Evolutionary conservation across 2,329 filamentous ascomycete genomes (phyloP).

Genomic region (Paraphaeosphaeria minitans): DNA sequence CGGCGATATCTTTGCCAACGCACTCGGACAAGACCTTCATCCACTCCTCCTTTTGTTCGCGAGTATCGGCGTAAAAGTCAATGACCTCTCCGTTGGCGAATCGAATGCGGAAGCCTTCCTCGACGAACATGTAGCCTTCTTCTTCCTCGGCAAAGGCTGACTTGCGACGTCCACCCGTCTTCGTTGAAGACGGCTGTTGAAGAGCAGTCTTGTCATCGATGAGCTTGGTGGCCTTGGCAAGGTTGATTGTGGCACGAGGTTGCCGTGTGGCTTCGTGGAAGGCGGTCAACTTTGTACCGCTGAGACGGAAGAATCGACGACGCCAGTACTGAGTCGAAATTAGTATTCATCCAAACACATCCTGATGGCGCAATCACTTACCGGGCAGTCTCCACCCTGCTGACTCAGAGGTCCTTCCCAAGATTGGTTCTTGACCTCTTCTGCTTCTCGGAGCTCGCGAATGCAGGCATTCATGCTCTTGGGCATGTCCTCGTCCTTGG

Average conservation of each 20-base stretch:
- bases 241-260: constrained; percentile 94
- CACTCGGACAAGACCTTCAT: constrained; percentile 83
- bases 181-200: constrained; percentile 77
- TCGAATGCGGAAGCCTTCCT: constrained; percentile 97
- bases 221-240: constrained; percentile 87
- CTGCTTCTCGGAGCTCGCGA: constrained; percentile 88
- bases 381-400: constrained; percentile 95
- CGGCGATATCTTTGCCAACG: constrained; percentile 61
- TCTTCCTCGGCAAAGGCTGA: constrained; percentile 98
- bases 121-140: constrained; percentile 99
- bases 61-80: constrained; percentile 94
- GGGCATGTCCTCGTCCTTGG: constrained; percentile 93
- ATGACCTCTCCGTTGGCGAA: constrained; percentile 99
- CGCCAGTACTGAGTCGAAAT: constrained; percentile 79
- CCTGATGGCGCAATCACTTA: constrained; percentile 61
- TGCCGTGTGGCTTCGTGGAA: constrained; percentile 96
- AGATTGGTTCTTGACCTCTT: constrained; percentile 75
- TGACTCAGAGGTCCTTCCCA: constrained; percentile 93
- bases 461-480: constrained; percentile 99
- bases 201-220: constrained; percentile 89
- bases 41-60: constrained; percentile 89
- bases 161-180: constrained; percentile 79
- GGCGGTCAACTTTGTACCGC: constrained; percentile 88
- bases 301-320: constrained; percentile 93
- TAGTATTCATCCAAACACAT: constrained; percentile 7